Conservation (phyloP, 2,329 filamentous ascomycete genomes). For the Xylariomycetidae sp. region DNA sequence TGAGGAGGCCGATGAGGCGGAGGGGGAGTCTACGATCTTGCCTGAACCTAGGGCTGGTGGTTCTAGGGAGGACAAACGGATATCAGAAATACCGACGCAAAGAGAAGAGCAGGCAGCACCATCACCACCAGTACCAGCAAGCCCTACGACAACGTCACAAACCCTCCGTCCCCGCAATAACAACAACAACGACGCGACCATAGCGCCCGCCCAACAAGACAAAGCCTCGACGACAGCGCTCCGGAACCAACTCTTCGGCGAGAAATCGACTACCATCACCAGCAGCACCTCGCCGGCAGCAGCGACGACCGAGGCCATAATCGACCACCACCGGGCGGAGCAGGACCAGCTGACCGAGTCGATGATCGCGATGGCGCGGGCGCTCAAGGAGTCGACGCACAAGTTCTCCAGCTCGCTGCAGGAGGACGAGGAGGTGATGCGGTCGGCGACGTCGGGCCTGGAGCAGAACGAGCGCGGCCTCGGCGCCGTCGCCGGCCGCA, state of each 20-base stretch:
- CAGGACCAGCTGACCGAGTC: slow-evolving; percentile 79
- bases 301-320: slow-evolving; percentile 62
- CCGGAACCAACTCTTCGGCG: slow-evolving; percentile 42
- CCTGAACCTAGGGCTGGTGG: slow-evolving; percentile 9
- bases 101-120: slow-evolving; percentile 1
- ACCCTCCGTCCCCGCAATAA: slow-evolving; percentile 27
- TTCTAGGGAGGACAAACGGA: too few relatives aligned
- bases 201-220: slow-evolving; percentile 7
- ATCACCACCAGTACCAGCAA: slow-evolving; percentile 3
- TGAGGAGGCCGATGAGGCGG: slow-evolving; percentile 6
- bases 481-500: slow-evolving; percentile 68
- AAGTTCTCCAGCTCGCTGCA: slow-evolving; percentile 70
- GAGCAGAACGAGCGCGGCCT: slow-evolving; percentile 73
- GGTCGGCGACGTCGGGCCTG: slow-evolving; percentile 67
- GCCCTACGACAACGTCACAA: slow-evolving; percentile 23
- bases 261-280: slow-evolving; percentile 29
- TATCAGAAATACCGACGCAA: background rate
- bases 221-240: slow-evolving; percentile 22
- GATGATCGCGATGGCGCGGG: slow-evolving; percentile 73
- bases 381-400: slow-evolving; percentile 71
- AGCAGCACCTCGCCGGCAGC: slow-evolving; percentile 32
- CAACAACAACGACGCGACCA: slow-evolving; percentile 7
- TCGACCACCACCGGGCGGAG: slow-evolving; percentile 73
- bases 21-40: slow-evolving; percentile 13
- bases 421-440: slow-evolving; percentile 65